Evolutionary conservation across 2,329 filamentous ascomycete species (phyloP), one percentile per base, ranked within the genome.

Genomic region (Xylariaceae sp.): DNA sequence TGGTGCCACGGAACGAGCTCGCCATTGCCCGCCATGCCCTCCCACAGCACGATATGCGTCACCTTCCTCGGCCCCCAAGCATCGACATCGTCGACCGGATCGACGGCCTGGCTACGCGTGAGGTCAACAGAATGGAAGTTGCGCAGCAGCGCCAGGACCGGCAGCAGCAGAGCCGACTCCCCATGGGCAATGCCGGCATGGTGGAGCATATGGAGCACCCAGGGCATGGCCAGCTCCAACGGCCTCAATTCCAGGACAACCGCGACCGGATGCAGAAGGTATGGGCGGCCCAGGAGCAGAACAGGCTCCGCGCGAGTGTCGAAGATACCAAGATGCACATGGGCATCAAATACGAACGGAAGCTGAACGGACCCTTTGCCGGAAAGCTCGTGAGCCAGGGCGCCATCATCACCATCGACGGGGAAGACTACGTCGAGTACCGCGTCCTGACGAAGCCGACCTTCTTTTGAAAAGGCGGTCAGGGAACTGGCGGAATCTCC

Each of bases 401-500:
- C 4, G 71, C 70, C 8, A 76, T 82, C 15, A 70, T 82, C 50
- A 79, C 65, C 33, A 82, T 83, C 43, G 76, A 82, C 43, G 78
- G 77, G 15, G 78, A 82, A 54, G 78, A 82, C 46, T 83, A 78
- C 44, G 76, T 83, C 23, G 78, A 82, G 55, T 82, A 82, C 47
- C 70, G 78, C 2, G 75, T 83, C 2, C 67, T 83, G 17, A 80
- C 74, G 1, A 81, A 79, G 59, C 76, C 76, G 0, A 72, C 68
- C 0, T 81, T 81, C 51, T 81, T 78, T 47, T 78, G 56, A 28
- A 11, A 24, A 24, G 21, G 7, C 21, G n/a, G n/a, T n/a, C n/a
- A n/a, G n/a, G n/a, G n/a, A n/a, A n/a, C n/a, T n/a, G n/a, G n/a
- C n/a, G 21, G 7, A 24, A 24, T 7, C 21, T 11, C 21, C 21